Evolutionary conservation across 2,329 filamentous ascomycete species (phyloP), one percentile per base, ranked within the genome.

Genomic region (Talaromyces sp.): DNA sequence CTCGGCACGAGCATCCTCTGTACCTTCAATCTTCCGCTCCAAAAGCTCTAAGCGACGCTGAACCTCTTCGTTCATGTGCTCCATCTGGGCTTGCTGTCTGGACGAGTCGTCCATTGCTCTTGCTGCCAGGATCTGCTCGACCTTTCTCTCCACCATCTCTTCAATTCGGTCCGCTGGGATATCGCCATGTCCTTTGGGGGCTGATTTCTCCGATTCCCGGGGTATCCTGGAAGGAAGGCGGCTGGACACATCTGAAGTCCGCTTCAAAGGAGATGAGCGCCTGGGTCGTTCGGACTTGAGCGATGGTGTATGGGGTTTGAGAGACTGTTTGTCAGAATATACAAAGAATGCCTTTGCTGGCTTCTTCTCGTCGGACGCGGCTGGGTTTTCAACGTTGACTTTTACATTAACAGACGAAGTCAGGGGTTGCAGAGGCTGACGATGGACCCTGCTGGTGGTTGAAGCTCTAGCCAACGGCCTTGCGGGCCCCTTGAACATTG

Each of bases 61-160:
- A 25, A 97, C 85, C 28, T 92, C 88, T 33, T 92, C 89, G 64
- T 87, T 91, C 42, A 93, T 82, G 42, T 86, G 83, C 3, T 72
- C 81, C 60, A 62, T 76, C 71, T 66, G 77, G 64, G 66, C 73
- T 65, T 76, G 77, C 64, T 19, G 72, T 61, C 49, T 78, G 65
- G 62, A 79, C 72, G 62, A 83, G 76, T 88, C 85, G 64, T 84
- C 83, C 17, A 85, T 71, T 1, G 85, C 86, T 58, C 89, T 85
- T n/a, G 88, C 88, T 0, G 93, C 92, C 1, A 98, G 81, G 39
- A 95, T 92, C 77, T 96, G 92, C 63, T 89, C 88, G 0, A 98
- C 91, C 70, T 96, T 96, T 68, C 89, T 91, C 75, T 96, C 91
- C 1, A 98, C 92, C 78, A 97, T 87, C 44, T 92, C 91, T 73